Evolutionary conservation across 306 rosid species (phyloP).

Genomic region (Medicago lupulina): DNA sequence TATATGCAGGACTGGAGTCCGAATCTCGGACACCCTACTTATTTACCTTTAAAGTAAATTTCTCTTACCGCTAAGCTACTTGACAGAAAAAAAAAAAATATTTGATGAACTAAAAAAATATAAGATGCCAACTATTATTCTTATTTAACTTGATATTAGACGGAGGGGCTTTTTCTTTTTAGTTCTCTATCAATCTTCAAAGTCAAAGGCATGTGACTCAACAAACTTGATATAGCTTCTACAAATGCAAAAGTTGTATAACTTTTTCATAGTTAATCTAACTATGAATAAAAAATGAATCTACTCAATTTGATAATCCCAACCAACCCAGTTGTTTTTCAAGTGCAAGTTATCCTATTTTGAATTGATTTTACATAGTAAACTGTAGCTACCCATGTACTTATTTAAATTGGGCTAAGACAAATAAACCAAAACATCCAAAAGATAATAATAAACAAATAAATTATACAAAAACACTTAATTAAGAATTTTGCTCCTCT

Average conservation of each 20-base stretch:
- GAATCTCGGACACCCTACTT: too few relatives aligned
- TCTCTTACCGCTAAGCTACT: too few relatives aligned
- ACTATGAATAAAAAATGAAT: not conserved
- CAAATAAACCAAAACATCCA: too few relatives aligned
- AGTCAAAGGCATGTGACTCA: not conserved
- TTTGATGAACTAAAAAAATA: too few relatives aligned
- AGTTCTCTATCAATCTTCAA: not conserved
- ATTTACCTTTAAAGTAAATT: too few relatives aligned
- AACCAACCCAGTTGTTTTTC: not conserved
- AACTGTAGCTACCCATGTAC: slow-evolving; percentile 34
- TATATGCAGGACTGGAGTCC: too few relatives aligned
- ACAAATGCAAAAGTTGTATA: not conserved
- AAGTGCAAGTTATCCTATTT: slow-evolving; percentile 32
- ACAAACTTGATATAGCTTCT: slow-evolving; percentile 11
- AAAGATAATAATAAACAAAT: too few relatives aligned
- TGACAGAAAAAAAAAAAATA: too few relatives aligned
- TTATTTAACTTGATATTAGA: not conserved
- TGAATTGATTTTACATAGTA: slow-evolving; percentile 28
- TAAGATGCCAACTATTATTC: not conserved
- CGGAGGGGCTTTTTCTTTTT: not conserved
- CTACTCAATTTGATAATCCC: slow-evolving; percentile 1
- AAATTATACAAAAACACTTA: too few relatives aligned
- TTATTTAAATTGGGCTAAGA: not conserved
- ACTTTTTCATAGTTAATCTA: slow-evolving; percentile 25
- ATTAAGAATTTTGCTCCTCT: too few relatives aligned